These are phyloP conservation scores for Lasiosphaeria ovina DNA, from an alignment of 495 filamentous ascomycete species.

Conservation along the genomic window DNA sequence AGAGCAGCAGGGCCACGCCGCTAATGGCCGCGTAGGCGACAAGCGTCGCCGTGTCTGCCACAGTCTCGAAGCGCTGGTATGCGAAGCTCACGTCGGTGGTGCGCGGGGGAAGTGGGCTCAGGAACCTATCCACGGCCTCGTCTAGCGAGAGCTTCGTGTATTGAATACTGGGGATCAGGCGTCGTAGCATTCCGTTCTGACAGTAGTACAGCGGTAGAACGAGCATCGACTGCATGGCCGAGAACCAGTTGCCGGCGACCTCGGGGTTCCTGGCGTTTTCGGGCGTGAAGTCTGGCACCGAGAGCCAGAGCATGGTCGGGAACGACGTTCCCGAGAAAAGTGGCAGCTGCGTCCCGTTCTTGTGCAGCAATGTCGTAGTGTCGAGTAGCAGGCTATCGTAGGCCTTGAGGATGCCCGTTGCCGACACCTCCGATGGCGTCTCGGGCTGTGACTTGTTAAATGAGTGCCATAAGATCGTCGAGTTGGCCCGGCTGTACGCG, in stretches of 20 bases:
- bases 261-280: conserved; percentile 6
- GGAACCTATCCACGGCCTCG: background rate
- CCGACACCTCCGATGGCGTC: background rate
- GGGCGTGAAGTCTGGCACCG: background rate
- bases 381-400: conserved; percentile 11
- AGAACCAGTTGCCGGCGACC: background rate
- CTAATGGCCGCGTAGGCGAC: conserved; percentile 3
- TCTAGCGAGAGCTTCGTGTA: background rate
- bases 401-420: conserved; percentile 3
- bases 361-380: conserved; percentile 3
- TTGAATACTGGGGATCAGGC: conserved; percentile 1
- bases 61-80: conserved; percentile 5
- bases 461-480: conserved; percentile 3
- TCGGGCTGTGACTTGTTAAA: background rate
- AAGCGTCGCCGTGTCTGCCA: conserved; percentile 1
- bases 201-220: conserved; percentile 9
- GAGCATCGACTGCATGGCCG: conserved; percentile 2
- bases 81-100: background rate
- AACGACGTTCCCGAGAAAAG: background rate
- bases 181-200: conserved; percentile 5
- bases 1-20: background rate
- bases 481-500: conserved; percentile 13
- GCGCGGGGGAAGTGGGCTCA: background rate
- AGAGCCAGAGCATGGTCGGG: conserved; percentile 3
- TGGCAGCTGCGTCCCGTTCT: background rate